Conservation (phyloP, 2,329 filamentous ascomycete genomes). For the Ilyonectria sp. region DNA sequence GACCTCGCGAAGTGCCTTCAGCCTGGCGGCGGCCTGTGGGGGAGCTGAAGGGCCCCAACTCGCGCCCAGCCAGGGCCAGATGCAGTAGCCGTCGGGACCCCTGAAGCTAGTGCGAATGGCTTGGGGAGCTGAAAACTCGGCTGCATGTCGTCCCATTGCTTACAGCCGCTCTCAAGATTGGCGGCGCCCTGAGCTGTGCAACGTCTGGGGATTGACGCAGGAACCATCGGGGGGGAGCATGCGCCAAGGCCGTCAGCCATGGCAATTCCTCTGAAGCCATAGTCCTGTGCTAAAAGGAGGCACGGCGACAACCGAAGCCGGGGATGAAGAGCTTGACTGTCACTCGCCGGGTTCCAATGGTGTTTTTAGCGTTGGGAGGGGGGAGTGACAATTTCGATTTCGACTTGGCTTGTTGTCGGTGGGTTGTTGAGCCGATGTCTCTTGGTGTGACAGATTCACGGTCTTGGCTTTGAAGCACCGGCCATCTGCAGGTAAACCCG, state of each 20-base stretch:
- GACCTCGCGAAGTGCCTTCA: constrained; percentile 28
- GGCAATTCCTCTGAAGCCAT: not conserved
- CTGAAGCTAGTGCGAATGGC: constrained; percentile 46
- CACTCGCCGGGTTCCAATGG: constrained; percentile 4
- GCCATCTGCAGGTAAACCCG: not conserved
- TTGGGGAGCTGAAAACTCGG: constrained; percentile 37
- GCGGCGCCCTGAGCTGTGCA: not conserved
- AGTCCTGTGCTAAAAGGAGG: not conserved
- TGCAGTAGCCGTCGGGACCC: constrained; percentile 39
- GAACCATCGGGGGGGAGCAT: constrained; percentile 1
- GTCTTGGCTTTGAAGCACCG: not conserved
- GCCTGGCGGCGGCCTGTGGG: constrained; percentile 24
- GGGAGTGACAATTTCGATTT: constrained; percentile 23
- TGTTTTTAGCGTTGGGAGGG: constrained; percentile 19
- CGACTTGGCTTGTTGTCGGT: constrained; percentile 11
- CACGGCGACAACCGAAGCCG: not conserved
- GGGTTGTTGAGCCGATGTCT: constrained; percentile 23
- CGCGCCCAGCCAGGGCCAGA: constrained; percentile 38
- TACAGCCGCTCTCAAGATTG: not conserved
- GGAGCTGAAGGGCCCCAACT: constrained; percentile 27
- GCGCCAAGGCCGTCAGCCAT: not conserved
- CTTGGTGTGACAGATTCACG: constrained; percentile 6
- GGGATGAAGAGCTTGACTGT: not conserved
- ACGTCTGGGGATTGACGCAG: constrained; percentile 5
- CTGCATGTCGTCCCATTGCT: constrained; percentile 22